Evolutionary conservation across 1,139 yeast species (phyloP), one percentile per base, ranked within the genome.

Genomic region (Spathaspora sp.): DNA sequence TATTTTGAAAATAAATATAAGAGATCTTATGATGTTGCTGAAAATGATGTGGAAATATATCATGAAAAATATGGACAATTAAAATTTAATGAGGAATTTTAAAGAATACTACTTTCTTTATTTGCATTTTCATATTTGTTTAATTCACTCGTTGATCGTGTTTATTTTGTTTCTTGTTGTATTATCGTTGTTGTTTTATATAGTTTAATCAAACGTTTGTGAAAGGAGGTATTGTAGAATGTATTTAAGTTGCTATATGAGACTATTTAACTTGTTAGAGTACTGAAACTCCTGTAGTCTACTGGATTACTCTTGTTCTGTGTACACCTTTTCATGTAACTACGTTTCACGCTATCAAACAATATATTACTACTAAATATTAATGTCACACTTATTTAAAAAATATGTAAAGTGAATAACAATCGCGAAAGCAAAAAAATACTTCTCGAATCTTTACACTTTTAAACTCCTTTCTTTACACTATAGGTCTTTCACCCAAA

Each of bases 71-170:
- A 77, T 52, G 82, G 82, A n/a, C 65, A 68, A 23, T 61, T 78
- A 42, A 58, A 60, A 39, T 75, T 77, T 50, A 61, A 74, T 52
- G 82, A 76, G 48, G 78, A 75, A 17, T 78, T 78, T 52, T 77
- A 59, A 26, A n/a, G 13, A 13, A 5, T n/a, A 4, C 16, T 3
- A n/a, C 4, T 29, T 3, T 29, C n/a, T 29, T 7, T n/a, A 4
- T 29, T 29, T n/a, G 17, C 10, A 9, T 25, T 11, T n/a, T 13
- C 3, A 8, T n/a, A n/a, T 29, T 13, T n/a, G n/a, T 29, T 29
- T 29, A 29, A 13, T 29, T 29, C n/a, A n/a, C n/a, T n/a, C 34
- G 8, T 29, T 29, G 34, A 9, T 25, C n/a, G 27, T 25, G 27
- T 8, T 25, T 24, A 8, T 24, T 24, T 24, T 9, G 34, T 29